Evolutionary conservation across 2,329 filamentous ascomycete species (phyloP).

Genomic region (Aspergillus sojae): DNA sequence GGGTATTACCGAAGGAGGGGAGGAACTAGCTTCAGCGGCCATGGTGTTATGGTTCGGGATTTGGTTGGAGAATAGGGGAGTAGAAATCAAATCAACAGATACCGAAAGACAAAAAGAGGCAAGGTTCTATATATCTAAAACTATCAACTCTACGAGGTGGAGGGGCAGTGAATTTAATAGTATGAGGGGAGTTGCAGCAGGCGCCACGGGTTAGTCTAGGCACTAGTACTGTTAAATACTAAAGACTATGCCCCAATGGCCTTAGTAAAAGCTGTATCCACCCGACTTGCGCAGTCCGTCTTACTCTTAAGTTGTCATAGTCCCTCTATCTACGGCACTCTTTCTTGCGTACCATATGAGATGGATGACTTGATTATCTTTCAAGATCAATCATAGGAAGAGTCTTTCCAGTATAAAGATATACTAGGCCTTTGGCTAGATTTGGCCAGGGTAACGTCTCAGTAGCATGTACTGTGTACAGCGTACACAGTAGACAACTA

Average conservation of each 20-base stretch:
- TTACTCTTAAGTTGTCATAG: not conserved
- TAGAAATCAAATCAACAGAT: not conserved
- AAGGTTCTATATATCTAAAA: not conserved
- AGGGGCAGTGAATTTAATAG: constrained; percentile 5
- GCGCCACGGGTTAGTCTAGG: not conserved
- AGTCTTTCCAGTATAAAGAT: not conserved
- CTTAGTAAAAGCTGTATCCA: not conserved
- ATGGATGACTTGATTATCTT: not conserved
- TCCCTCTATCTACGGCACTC: too few relatives aligned
- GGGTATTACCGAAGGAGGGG: constrained; percentile 30
- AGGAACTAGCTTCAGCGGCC: constrained; percentile 4
- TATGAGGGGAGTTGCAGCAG: not conserved
- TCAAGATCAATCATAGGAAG: not conserved
- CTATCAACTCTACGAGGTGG: not conserved
- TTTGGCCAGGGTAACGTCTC: not conserved
- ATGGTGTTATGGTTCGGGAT: constrained; percentile 6
- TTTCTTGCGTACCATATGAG: not conserved
- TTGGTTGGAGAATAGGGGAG: not conserved
- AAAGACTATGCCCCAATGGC: not conserved
- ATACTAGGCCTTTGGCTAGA: too few relatives aligned
- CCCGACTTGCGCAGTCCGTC: not conserved
- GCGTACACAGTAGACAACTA: not conserved
- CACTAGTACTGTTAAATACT: not conserved
- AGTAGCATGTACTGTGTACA: not conserved
- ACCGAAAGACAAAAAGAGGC: not conserved